Evolutionary conservation across 2,329 filamentous ascomycete species (phyloP).

Genomic region (Dactylellina sp.): DNA sequence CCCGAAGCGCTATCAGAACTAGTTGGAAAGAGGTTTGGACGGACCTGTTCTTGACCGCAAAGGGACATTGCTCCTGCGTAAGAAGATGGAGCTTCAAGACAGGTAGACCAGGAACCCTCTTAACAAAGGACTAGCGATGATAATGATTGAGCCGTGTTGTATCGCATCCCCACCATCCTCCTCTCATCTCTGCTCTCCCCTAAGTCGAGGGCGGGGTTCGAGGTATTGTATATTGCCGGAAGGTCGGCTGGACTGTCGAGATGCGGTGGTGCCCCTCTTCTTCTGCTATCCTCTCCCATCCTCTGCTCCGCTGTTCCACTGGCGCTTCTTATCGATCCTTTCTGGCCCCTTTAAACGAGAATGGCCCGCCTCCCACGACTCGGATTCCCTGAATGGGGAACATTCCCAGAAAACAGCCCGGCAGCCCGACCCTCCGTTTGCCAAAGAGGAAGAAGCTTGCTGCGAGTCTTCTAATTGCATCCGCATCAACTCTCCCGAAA

Average conservation of each 20-base stretch:
- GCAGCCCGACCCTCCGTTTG: slow-evolving; percentile 6
- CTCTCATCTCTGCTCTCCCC: no score
- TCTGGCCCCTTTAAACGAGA: slow-evolving; percentile 51
- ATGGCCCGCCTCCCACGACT: slow-evolving; percentile 35
- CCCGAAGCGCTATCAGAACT: background rate
- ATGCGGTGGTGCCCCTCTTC: slow-evolving; percentile 26
- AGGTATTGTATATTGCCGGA: no score
- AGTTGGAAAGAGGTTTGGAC: slow-evolving; percentile 4
- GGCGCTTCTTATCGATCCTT: slow-evolving; percentile 49
- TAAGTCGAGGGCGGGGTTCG: no score
- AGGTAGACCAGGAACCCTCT: background rate
- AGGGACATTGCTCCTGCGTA: slow-evolving; percentile 14
- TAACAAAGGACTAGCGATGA: no score
- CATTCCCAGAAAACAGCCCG: slow-evolving; percentile 23
- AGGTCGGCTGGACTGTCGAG: slow-evolving; percentile 52
- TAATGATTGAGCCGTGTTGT: no score
- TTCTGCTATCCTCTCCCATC: slow-evolving; percentile 37
- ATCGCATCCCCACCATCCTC: no score
- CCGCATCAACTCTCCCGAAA: slow-evolving; percentile 32
- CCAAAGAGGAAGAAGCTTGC: slow-evolving; percentile 10
- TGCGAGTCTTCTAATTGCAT: slow-evolving; percentile 13
- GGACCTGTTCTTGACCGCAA: background rate
- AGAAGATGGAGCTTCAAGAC: slow-evolving; percentile 9
- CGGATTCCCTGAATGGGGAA: slow-evolving; percentile 41
- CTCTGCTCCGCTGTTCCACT: slow-evolving; percentile 31